phyloP scores from a whole-genome alignment of 805 yeast species.

The Clavispora santaluciae region DNA sequence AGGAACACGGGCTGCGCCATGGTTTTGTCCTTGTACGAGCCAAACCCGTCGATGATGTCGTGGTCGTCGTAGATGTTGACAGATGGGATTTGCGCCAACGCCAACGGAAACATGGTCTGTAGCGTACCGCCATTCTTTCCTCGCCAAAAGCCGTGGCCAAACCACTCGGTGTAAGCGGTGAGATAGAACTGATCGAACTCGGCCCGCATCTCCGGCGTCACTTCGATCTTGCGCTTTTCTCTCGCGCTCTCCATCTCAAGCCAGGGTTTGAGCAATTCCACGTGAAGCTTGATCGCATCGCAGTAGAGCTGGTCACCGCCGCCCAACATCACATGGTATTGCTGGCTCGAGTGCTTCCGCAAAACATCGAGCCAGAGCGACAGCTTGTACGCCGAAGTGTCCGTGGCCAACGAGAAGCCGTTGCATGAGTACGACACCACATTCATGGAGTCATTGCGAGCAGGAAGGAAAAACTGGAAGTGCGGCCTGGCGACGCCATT shows the following conservation, averaged over 20 bases:
- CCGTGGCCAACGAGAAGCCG: slow-evolving; percentile 77
- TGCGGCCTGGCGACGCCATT: slow-evolving; percentile 29
- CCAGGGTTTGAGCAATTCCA: slow-evolving; percentile 60
- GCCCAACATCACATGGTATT: slow-evolving; percentile 91
- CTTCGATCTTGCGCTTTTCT: slow-evolving; percentile 35
- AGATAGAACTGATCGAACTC: slow-evolving; percentile 68
- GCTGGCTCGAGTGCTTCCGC: slow-evolving; percentile 51
- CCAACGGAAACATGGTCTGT: slow-evolving; percentile 65
- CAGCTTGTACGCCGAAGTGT: slow-evolving; percentile 62
- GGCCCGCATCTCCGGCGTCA: slow-evolving; percentile 42
- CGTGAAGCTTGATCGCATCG: slow-evolving; percentile 66
- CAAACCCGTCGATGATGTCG: slow-evolving; percentile 95
- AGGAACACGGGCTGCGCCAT: slow-evolving; percentile 67
- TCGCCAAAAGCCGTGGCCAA: slow-evolving; percentile 82
- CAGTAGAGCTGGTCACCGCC: slow-evolving; percentile 97
- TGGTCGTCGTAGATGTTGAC: slow-evolving; percentile 91
- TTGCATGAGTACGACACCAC: slow-evolving; percentile 82
- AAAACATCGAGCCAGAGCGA: slow-evolving; percentile 86
- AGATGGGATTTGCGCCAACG: slow-evolving; percentile 79
- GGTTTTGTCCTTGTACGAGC: slow-evolving; percentile 74
- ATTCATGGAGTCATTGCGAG: slow-evolving; percentile 64
- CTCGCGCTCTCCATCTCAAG: slow-evolving; percentile 45
- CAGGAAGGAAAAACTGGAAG: slow-evolving; percentile 61
- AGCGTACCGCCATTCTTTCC: slow-evolving; percentile 63
- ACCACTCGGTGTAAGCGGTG: slow-evolving; percentile 78